A percentile compares a stretch with the other conserved stretches of the same genome.
These are phyloP conservation scores for Dryas drummondii DNA, from an alignment of 306 rosid species.

Conservation along the genomic window DNA sequence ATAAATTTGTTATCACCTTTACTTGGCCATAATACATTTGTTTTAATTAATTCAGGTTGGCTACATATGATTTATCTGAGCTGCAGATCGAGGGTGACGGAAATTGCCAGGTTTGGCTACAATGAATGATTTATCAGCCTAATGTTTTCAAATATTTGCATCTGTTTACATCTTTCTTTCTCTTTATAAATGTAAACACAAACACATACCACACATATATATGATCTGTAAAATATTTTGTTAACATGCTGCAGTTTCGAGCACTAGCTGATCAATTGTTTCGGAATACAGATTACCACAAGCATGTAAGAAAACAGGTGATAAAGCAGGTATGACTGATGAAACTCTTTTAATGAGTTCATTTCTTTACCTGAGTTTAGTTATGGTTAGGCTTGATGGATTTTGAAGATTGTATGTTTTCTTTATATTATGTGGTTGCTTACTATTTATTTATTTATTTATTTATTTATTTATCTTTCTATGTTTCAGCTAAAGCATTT, in stretches of 20 bases:
- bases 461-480: background rate
- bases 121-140: background rate
- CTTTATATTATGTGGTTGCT: conserved; percentile 14
- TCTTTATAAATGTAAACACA: background rate
- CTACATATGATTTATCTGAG: conserved; percentile 76
- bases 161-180: background rate
- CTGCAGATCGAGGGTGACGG: conserved; percentile 99
- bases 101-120: conserved; percentile 81
- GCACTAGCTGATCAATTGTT: conserved; percentile 96
- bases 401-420: background rate
- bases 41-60: conserved; percentile 55
- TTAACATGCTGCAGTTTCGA: conserved; percentile 71
- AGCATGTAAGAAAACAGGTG: conserved; percentile 86
- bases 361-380: conserved; percentile 16
- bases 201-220: background rate
- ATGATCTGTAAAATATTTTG: conserved; percentile 24
- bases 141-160: background rate
- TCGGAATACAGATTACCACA: conserved; percentile 79
- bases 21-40: conserved; percentile 13
- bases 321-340: conserved; percentile 73
- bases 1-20: background rate
- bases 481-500: conserved; percentile 68
- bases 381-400: conserved; percentile 1
- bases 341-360: conserved; percentile 5
- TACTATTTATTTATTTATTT: background rate